Evolutionary conservation across 129 eudicot species (phyloP).

Genomic region (Heracleum sosnowskyi): DNA sequence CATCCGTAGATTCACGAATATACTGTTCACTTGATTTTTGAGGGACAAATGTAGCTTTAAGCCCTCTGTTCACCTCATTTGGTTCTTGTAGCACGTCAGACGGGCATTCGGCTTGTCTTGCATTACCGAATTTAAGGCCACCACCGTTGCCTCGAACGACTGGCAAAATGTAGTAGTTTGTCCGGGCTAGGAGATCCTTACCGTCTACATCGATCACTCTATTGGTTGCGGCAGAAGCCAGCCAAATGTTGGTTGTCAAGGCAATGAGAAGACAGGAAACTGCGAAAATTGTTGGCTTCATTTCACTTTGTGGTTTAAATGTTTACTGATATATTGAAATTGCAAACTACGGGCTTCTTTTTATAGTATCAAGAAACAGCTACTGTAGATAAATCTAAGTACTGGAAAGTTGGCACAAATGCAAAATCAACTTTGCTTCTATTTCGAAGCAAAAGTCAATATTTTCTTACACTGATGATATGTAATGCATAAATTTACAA

Average conservation of each 20-base stretch:
- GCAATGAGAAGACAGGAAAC: constrained; percentile 6
- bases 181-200: background rate
- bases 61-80: constrained; percentile 2
- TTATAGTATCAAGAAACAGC: background rate
- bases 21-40: background rate
- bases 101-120: background rate
- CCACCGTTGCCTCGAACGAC: constrained; percentile 15
- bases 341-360: background rate
- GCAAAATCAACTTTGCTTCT: background rate
- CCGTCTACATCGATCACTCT: constrained; percentile 12
- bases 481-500: background rate
- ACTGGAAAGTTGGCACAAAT: background rate
- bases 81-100: constrained; percentile 15
- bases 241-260: background rate
- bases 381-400: background rate
- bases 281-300: background rate
- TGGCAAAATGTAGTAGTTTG: constrained; percentile 12
- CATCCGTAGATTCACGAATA: background rate
- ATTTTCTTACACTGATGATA: too few relatives aligned
- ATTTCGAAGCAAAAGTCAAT: background rate
- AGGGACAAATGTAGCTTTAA: background rate
- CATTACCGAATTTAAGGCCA: constrained; percentile 1
- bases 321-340: too few relatives aligned
- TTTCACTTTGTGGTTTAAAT: background rate
- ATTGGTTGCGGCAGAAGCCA: background rate